Base-by-base conservation (phyloP, 1,139 yeast species). In the Candida dubliniensis region DNA sequence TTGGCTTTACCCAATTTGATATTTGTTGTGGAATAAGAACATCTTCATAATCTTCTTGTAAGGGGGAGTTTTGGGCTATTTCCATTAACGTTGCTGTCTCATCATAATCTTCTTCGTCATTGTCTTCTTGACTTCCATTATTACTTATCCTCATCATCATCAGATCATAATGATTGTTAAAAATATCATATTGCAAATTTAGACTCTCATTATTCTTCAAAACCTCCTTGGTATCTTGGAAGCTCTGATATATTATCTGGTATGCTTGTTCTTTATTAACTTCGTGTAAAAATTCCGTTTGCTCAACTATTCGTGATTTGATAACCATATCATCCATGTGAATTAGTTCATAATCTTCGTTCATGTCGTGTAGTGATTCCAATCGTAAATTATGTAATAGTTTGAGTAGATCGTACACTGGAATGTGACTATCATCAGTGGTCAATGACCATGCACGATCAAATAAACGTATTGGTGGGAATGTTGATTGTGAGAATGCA, bases 71-170 rank as follows among this genome's bases (percentile, higher is more conserved):
- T 10, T 18, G 25, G 10, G 31, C 23, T 9, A 24, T 24, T 30
- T 51, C 54, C 54, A 51, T 49, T 26, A 51, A 32, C 14, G 52
- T 40, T 4, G 53, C 48, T 8, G 53, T 48, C 8, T 49, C 53
- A 35, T 47, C 50, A n/a, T 24, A 49, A 30, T 46, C 51, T 29
- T 35, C 37, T 9, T 44, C 45, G 9, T 37, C 45, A 26, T 48
- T 46, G 8, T 42, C 44, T 10, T 43, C 43, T 10, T 34, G 24
- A 30, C 29, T 36, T 8, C 23, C 29, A 26, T 12, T 15, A 42
- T 31, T 29, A 18, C 14, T 24, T 34, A 25, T 5, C 23, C 23
- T 13, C 8, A 13, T 31, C 26, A 35, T 23, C n/a, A 25, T 31
- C 14, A n/a, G 31, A 27, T 34, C 26, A 36, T 15, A 23, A 30